A percentile compares a stretch with the other conserved stretches of the same genome.
These are phyloP conservation scores for Coemansia sp. DNA, from an alignment of 192 early-diverging fungal genomes.

Conservation along the genomic window DNA sequence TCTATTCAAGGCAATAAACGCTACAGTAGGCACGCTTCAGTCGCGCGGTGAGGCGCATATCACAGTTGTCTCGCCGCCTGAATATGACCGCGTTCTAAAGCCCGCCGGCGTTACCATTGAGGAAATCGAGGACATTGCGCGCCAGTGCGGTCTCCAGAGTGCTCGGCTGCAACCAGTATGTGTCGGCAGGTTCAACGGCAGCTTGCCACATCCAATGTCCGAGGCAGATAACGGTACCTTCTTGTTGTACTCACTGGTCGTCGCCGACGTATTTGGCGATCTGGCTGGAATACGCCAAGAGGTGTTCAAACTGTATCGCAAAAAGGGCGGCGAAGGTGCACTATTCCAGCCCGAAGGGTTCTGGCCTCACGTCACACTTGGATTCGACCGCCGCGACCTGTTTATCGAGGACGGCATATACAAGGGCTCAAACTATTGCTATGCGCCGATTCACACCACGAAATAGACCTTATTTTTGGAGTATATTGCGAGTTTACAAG, in stretches of 20 bases:
- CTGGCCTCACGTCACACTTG: constrained; percentile 73
- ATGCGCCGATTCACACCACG: constrained; percentile 47
- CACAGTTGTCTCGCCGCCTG: constrained; percentile 71
- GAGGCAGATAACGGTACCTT: constrained; percentile 22
- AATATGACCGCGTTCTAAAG: constrained; percentile 60
- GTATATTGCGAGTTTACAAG: neutral
- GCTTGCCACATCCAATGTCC: constrained; percentile 28
- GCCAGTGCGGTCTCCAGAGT: constrained; percentile 58
- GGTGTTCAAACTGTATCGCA: constrained; percentile 60
- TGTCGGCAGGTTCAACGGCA: constrained; percentile 59
- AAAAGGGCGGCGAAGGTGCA: constrained; percentile 69
- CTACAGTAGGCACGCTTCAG: constrained; percentile 39
- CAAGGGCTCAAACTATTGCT: constrained; percentile 72
- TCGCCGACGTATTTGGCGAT: constrained; percentile 52
- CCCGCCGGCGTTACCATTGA: constrained; percentile 65
- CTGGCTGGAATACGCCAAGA: constrained; percentile 58
- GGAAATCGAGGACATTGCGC: constrained; percentile 65
- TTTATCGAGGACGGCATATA: constrained; percentile 69
- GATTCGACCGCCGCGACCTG: constrained; percentile 65
- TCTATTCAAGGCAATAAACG: constrained; percentile 58
- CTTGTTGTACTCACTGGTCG: constrained; percentile 50
- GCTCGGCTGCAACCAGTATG: constrained; percentile 62
- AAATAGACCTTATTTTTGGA: neutral
- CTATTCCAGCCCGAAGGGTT: constrained; percentile 67
- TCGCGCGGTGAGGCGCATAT: constrained; percentile 71